A percentile compares a stretch with the other conserved stretches of the same genome.
Evolutionary conservation across 176 grass and related monocot species (phyloP).

Genomic region (Zoysia japonica): DNA sequence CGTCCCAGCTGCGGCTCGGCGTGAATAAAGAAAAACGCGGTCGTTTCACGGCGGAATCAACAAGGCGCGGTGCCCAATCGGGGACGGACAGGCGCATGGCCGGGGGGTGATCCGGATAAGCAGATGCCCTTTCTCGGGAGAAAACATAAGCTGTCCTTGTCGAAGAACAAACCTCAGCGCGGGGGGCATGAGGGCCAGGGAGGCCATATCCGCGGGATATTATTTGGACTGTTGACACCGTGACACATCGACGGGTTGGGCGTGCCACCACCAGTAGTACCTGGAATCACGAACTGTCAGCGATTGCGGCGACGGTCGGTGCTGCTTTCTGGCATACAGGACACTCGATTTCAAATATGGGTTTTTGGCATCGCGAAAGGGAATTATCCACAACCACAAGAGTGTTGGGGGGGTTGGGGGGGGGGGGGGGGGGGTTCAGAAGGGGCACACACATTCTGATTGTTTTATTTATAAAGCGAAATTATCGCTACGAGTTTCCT

Average conservation of each 20-base stretch:
- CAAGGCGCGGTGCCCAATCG: background rate
- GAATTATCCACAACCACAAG: too few species aligned
- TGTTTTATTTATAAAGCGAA: too few species aligned
- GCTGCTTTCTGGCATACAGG: background rate
- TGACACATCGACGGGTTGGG: constrained; percentile 10
- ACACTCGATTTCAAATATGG: background rate
- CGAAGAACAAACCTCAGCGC: background rate
- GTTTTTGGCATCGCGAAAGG: too few species aligned
- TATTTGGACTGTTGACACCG: background rate
- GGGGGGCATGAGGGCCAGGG: background rate
- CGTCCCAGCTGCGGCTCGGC: background rate
- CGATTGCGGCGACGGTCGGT: background rate
- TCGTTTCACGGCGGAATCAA: background rate
- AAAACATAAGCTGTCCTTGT: background rate
- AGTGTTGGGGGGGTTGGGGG: too few species aligned
- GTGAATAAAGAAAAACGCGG: background rate
- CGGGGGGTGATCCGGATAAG: background rate
- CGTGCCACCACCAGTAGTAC: background rate
- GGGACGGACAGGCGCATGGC: background rate
- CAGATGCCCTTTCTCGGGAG: background rate
- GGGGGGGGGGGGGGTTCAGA: too few species aligned
- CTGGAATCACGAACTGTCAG: constrained; percentile 20
- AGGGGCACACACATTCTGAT: too few species aligned
- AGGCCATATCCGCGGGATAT: constrained; percentile 29
- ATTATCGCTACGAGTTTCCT: too few species aligned